Conservation (phyloP, 805 yeast genomes). For the Yarrowia sp. region DNA sequence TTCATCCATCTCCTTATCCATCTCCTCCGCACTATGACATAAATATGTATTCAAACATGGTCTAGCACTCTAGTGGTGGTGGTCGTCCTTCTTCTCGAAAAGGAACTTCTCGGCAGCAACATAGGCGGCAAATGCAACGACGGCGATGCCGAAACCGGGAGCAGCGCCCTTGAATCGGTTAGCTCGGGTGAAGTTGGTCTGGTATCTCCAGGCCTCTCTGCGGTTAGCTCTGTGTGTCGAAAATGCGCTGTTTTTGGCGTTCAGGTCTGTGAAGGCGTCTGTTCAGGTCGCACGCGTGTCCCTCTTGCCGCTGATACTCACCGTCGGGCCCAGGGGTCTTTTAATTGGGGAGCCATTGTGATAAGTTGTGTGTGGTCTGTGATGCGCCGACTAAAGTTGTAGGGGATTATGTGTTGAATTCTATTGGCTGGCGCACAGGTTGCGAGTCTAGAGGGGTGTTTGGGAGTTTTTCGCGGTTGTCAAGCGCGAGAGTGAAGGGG, state of each 20-base stretch:
- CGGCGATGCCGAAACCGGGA: constrained; percentile 79
- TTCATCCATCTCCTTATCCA: too few relatives aligned
- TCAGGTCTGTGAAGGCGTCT: too few relatives aligned
- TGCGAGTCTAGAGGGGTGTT: constrained; percentile 6
- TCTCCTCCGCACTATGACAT: background rate
- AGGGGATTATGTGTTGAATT: background rate
- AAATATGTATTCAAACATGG: constrained; percentile 17
- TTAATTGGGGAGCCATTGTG: constrained; percentile 34
- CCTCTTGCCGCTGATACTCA: constrained; percentile 33
- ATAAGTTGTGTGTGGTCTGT: constrained; percentile 1
- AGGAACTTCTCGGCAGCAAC: constrained; percentile 11
- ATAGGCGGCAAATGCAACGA: constrained; percentile 59
- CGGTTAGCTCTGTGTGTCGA: too few relatives aligned
- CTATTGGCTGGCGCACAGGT: constrained; percentile 24
- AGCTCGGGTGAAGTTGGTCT: constrained; percentile 71
- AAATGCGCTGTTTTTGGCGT: too few relatives aligned
- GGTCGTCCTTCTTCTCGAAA: constrained; percentile 23
- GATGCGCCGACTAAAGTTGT: constrained; percentile 23
- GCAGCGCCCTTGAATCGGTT: constrained; percentile 68
- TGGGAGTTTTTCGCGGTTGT: too few relatives aligned
- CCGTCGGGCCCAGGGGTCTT: constrained; percentile 54
- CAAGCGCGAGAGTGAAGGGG: too few relatives aligned
- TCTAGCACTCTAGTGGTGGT: constrained; percentile 7
- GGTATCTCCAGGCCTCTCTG: constrained; percentile 90
- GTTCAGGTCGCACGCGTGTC: too few relatives aligned